Conservation (phyloP, 208 protist genomes). For the Trypanosoma cruzi region DNA sequence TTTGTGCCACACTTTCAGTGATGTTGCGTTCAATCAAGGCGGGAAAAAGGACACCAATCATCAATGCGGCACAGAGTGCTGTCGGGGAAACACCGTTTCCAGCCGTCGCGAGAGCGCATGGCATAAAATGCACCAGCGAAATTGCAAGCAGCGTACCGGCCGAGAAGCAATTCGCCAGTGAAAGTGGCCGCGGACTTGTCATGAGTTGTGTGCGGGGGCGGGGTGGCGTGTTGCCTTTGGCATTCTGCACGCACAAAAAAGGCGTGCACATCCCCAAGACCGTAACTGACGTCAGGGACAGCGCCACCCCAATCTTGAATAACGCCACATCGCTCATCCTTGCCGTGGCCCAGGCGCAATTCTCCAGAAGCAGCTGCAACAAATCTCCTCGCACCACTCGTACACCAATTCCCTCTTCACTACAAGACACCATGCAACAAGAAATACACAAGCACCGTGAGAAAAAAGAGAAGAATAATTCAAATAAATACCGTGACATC, state of each 20-base stretch:
- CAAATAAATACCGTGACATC: not conserved
- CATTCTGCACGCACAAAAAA: conserved; percentile 28
- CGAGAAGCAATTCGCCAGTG: conserved; percentile 64
- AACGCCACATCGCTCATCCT: conserved; percentile 14
- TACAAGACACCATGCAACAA: not conserved
- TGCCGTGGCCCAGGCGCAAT: not conserved
- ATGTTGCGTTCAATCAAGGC: conserved; percentile 40
- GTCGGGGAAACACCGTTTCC: not conserved
- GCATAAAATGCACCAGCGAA: conserved; percentile 62
- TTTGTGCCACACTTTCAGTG: not conserved
- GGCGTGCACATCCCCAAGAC: conserved; percentile 58
- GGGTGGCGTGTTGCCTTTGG: conserved; percentile 6
- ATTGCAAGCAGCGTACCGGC: conserved; percentile 71
- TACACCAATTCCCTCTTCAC: not conserved
- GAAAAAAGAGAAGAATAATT: not conserved
- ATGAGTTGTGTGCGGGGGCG: not conserved
- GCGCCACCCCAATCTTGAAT: conserved; percentile 34
- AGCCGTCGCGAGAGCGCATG: conserved; percentile 30
- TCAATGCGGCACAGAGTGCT: conserved; percentile 35
- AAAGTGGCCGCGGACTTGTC: conserved; percentile 30
- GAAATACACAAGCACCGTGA: not conserved
- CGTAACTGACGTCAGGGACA: conserved; percentile 45
- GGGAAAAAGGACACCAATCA: conserved; percentile 66
- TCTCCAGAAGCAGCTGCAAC: not conserved
- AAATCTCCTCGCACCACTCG: not conserved